Conservation (phyloP, 2,329 filamentous ascomycete genomes). For the Davidsoniella neocaledoniae region DNA sequence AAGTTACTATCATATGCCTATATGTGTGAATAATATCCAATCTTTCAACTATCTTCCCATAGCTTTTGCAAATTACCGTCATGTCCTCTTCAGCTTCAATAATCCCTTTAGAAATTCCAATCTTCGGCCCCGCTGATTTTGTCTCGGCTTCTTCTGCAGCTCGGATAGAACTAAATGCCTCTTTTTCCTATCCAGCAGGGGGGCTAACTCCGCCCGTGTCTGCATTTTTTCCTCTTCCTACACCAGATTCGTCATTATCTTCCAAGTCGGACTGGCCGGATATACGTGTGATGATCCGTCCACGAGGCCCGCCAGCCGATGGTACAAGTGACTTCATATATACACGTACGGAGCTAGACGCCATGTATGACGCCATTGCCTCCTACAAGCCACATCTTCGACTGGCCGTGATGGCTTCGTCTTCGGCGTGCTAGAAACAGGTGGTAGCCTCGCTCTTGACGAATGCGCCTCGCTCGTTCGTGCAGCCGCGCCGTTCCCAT, state of each 20-base stretch:
- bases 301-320: constrained; percentile 21
- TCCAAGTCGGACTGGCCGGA: not conserved
- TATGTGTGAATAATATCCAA: too few relatives aligned
- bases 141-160: too few relatives aligned
- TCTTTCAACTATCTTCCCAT: too few relatives aligned
- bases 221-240: not conserved
- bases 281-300: constrained; percentile 39
- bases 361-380: constrained; percentile 22
- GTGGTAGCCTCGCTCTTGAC: not conserved
- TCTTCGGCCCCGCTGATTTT: too few relatives aligned
- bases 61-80: too few relatives aligned
- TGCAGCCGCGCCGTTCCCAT: constrained; percentile 25
- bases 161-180: too few relatives aligned
- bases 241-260: not conserved
- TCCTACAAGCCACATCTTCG: constrained; percentile 23
- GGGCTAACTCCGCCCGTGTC: not conserved
- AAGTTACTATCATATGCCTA: too few relatives aligned
- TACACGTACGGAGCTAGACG: constrained; percentile 19
- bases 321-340: constrained; percentile 10
- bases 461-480: constrained; percentile 21
- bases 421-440: not conserved
- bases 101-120: too few relatives aligned
- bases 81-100: too few relatives aligned
- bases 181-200: too few relatives aligned
- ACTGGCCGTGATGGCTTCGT: not conserved